Evolutionary conservation across 768 basidiomycete genomes (phyloP), one percentile per base, ranked within the genome.

Genomic region (Trametes cinnabarina): DNA sequence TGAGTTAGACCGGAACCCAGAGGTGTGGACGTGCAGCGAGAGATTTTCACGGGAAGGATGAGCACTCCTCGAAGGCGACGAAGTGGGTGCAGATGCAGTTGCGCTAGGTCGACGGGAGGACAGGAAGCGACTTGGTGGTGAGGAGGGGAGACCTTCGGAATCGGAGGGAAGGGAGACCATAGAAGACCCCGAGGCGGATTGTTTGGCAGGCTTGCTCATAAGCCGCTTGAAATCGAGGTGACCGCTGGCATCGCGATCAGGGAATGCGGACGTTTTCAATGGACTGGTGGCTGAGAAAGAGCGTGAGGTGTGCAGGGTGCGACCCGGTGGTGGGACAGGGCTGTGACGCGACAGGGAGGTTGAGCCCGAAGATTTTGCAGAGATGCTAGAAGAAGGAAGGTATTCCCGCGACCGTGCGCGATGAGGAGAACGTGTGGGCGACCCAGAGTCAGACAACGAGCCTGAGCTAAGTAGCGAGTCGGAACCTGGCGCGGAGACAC

Each of bases 161-260:
- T 68, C 69, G 17, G 65, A 66, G 30, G 63, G 61, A 0, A 66
- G 41, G 6, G 69, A 68, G 9, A 65, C 51, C 47, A 61, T 55
- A 14, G 68, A 67, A 5, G 68, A 66, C 23, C 61, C 54, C 10
- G 64, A 64, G n/a, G 59, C 55, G 12, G 34, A 55, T 44, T 66
- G 65, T 28, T 41, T 58, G 4, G 68, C 65, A 14, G 69, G 69
- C 60, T 71, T 71, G 62, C 68, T 69, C 44, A 71, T 61, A 3
- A 71, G 65, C 3, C 69, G 62, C 47, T 71, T 71, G 46, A 71
- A 61, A 49, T 71, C 69, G 15, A 71, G 64, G 47, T 66, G 68
- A 4, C 61, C 52, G 48, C 61, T 55, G 8, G 66, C 63, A 23
- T 67, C 68, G 23, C 68, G 55, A 19, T 71, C 69, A 4, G 62